Conservation (phyloP, 2,329 filamentous ascomycete species). For the Colletotrichum tanaceti region DNA sequence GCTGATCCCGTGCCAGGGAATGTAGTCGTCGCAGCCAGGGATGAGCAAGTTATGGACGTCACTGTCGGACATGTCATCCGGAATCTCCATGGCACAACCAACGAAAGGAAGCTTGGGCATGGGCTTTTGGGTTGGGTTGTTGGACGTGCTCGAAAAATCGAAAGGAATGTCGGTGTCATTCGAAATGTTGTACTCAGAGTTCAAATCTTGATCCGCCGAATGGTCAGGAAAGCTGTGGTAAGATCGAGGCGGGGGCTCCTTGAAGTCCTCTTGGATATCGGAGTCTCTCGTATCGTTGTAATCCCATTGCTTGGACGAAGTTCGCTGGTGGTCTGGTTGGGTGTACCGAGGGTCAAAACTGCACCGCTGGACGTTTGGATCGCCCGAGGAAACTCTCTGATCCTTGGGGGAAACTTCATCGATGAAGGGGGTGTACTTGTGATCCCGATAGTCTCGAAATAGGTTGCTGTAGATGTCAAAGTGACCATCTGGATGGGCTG, state of each 20-base stretch:
- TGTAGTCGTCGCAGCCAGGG: constrained; percentile 36
- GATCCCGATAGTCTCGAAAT: not conserved
- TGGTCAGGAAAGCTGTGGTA: not conserved
- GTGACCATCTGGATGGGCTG: not conserved
- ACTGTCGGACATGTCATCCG: constrained; percentile 33
- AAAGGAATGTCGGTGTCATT: not conserved
- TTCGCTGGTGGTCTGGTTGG: not conserved
- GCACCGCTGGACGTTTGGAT: not conserved
- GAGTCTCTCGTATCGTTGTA: not conserved
- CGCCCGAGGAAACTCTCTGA: not conserved
- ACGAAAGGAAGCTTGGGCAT: constrained; percentile 13
- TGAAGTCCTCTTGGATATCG: not conserved
- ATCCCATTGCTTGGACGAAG: not conserved
- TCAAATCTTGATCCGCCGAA: not conserved
- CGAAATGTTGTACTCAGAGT: not conserved
- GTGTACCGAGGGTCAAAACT: not conserved
- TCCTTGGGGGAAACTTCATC: not conserved
- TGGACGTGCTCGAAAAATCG: constrained; percentile 9
- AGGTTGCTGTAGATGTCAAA: not conserved
- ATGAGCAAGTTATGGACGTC: constrained; percentile 36
- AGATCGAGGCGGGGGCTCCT: not conserved
- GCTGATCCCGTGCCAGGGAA: constrained; percentile 16
- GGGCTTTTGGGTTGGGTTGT: not conserved
- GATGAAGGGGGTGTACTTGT: not conserved
- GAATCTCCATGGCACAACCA: constrained; percentile 36